Evolutionary conservation across 148 eudicot species (phyloP).

Genomic region (Cornus controversa): DNA sequence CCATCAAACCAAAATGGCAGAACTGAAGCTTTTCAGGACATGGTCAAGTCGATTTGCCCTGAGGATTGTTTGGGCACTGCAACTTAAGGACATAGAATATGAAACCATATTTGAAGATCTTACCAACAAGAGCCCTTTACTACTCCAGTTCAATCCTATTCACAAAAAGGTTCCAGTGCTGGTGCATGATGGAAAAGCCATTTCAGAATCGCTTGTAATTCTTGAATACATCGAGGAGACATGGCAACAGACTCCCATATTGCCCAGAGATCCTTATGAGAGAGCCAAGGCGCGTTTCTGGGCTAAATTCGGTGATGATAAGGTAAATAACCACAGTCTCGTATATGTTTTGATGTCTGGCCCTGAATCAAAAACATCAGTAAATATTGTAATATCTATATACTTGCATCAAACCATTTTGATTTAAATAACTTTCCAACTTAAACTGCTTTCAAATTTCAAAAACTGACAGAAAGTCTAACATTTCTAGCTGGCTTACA

Average conservation of each 20-base stretch:
- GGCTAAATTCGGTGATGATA: conserved; percentile 38
- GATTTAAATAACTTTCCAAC: too few relatives aligned
- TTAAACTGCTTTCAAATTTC: too few relatives aligned
- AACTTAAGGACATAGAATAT: conserved; percentile 37
- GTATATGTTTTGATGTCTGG: too few relatives aligned
- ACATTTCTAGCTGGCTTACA: too few relatives aligned
- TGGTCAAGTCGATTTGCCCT: conserved; percentile 42
- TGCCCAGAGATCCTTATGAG: conserved; percentile 38
- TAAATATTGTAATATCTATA: too few relatives aligned
- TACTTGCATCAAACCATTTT: too few relatives aligned
- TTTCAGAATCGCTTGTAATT: conserved; percentile 37
- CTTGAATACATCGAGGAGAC: conserved; percentile 40
- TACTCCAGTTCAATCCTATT: conserved; percentile 32
- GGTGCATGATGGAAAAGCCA: conserved; percentile 34
- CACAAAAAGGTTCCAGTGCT: conserved; percentile 39
- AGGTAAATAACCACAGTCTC: conserved; percentile 17
- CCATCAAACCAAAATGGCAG: conserved; percentile 19
- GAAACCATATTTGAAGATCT: conserved; percentile 37
- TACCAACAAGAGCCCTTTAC: conserved; percentile 27
- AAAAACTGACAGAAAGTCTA: too few relatives aligned
- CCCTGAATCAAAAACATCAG: too few relatives aligned
- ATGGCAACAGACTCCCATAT: conserved; percentile 27
- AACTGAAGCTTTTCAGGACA: conserved; percentile 42
- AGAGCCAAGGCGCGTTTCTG: conserved; percentile 40
- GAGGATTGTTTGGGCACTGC: conserved; percentile 35